These are phyloP conservation scores for Alternaria hordeiaustralica DNA, from an alignment of 2,329 filamentous ascomycete genomes.

Conservation along the genomic window DNA sequence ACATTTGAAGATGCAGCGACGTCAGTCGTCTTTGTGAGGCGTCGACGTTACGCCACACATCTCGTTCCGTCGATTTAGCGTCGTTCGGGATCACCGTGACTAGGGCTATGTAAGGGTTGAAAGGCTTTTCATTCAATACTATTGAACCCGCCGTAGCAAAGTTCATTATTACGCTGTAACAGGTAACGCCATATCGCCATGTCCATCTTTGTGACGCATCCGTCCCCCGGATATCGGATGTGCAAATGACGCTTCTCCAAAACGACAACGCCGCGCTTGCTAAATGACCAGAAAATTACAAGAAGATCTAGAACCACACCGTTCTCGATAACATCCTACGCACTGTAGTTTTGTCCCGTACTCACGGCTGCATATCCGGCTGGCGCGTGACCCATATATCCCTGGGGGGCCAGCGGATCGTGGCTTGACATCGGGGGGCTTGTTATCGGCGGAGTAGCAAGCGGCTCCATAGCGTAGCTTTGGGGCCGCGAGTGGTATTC, in stretches of 20 bases:
- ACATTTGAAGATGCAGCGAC: neutral
- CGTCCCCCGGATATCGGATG: neutral
- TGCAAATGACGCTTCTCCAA: neutral
- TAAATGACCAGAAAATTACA: neutral
- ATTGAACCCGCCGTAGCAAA: neutral
- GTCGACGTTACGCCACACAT: neutral
- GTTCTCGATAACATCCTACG: neutral
- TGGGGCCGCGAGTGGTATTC: slow-evolving; percentile 22
- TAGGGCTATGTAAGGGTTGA: slow-evolving; percentile 6
- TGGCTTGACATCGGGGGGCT: slow-evolving; percentile 14
- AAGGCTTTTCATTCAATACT: neutral
- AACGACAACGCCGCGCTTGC: neutral
- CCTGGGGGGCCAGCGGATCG: slow-evolving; percentile 7
- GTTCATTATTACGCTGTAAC: neutral
- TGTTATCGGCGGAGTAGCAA: slow-evolving; percentile 25
- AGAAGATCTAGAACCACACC: neutral
- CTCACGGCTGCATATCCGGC: slow-evolving; percentile 21
- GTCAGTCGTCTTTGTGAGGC: neutral
- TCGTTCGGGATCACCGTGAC: neutral
- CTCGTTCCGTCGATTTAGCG: neutral
- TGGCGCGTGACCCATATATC: slow-evolving; percentile 1
- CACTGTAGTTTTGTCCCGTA: slow-evolving; percentile 21
- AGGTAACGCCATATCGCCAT: neutral
- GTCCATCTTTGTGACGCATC: neutral
- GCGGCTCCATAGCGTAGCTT: slow-evolving; percentile 23